Evolutionary conservation across 1,284 basidiomycete species (phyloP).

Genomic region (Pseudozyma flocculosa): DNA sequence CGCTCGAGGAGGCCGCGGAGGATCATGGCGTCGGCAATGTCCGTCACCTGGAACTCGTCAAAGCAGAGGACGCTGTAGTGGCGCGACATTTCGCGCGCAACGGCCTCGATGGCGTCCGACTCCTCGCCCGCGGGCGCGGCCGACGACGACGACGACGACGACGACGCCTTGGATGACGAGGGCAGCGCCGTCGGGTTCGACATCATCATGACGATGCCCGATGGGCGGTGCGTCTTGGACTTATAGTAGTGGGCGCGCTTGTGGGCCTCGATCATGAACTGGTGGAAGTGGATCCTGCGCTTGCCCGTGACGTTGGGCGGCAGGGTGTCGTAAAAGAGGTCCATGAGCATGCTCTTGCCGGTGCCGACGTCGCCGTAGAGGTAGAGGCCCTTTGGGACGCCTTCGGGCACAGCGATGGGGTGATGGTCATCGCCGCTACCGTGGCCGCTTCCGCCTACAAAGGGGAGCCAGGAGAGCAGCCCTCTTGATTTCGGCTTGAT

Average conservation of each 20-base stretch:
- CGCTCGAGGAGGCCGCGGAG: slow-evolving; percentile 82
- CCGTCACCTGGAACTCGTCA: slow-evolving; percentile 98
- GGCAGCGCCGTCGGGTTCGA: slow-evolving; percentile 11
- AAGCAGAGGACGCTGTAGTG: slow-evolving; percentile 76
- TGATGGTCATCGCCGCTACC: slow-evolving; percentile 7
- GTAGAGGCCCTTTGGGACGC: slow-evolving; percentile 83
- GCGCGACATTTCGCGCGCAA: slow-evolving; percentile 82
- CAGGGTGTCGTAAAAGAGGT: slow-evolving; percentile 85
- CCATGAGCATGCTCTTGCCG: slow-evolving; percentile 95
- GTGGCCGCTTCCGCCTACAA: slow-evolving; percentile 11
- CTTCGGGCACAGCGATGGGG: no score
- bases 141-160: slow-evolving; percentile 3
- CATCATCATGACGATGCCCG: slow-evolving; percentile 53
- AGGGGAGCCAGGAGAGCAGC: slow-evolving; percentile 31
- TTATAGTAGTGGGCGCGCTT: slow-evolving; percentile 77
- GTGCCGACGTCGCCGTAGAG: slow-evolving; percentile 97
- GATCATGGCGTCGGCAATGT: slow-evolving; percentile 99
- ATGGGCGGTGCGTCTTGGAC: slow-evolving; percentile 48
- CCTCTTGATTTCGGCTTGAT: slow-evolving; percentile 19
- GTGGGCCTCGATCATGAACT: slow-evolving; percentile 97
- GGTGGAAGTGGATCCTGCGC: slow-evolving; percentile 82
- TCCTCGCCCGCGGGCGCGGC: slow-evolving; percentile 35
- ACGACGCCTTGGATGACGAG: slow-evolving; percentile 6
- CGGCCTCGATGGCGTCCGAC: slow-evolving; percentile 82
- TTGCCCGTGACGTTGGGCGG: slow-evolving; percentile 73